phyloP scores from a whole-genome alignment of 2,329 filamentous ascomycete genomes.

The Phialophora chinensis region DNA sequence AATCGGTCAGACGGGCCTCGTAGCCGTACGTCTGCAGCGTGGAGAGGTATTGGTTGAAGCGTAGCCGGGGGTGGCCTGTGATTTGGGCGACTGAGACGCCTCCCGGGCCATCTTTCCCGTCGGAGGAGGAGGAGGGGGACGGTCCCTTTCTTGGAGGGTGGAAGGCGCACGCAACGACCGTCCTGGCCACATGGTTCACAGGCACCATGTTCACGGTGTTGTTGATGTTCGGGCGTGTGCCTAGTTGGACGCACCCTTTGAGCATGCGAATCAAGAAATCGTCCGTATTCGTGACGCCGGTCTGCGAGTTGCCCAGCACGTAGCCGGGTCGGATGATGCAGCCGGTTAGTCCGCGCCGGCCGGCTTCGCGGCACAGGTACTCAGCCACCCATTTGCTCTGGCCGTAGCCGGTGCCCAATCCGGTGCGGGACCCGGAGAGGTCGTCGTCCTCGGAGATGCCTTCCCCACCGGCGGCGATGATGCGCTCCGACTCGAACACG shows the following conservation, averaged over 20 bases:
- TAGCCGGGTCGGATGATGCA: slow-evolving; percentile 84
- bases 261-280: slow-evolving; percentile 87
- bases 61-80: slow-evolving; percentile 77
- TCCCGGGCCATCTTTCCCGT: slow-evolving; percentile 36
- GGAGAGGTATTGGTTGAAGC: slow-evolving; percentile 77
- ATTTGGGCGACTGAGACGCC: slow-evolving; percentile 73
- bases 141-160: slow-evolving; percentile 56
- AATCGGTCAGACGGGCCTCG: slow-evolving; percentile 68
- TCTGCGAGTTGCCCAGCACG: slow-evolving; percentile 73
- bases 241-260: slow-evolving; percentile 86
- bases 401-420: slow-evolving; percentile 85
- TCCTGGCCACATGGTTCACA: slow-evolving; percentile 79
- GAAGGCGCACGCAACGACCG: slow-evolving; percentile 76
- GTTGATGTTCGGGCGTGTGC: slow-evolving; percentile 72
- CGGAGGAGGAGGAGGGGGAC: not conserved
- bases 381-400: slow-evolving; percentile 86
- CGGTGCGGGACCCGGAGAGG: slow-evolving; percentile 74
- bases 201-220: slow-evolving; percentile 92
- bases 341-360: slow-evolving; percentile 74
- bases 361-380: slow-evolving; percentile 77
- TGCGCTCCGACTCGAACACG: slow-evolving; percentile 71
- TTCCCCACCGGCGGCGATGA: slow-evolving; percentile 64
- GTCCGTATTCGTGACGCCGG: slow-evolving; percentile 78
- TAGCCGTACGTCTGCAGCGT: slow-evolving; percentile 76
- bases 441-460: slow-evolving; percentile 78